Percentiles rank a stretch among this genome's conserved stretches.
These are phyloP conservation scores for Helotiales sp. DNA, from an alignment of 2,329 filamentous ascomycete species.

Conservation along the genomic window DNA sequence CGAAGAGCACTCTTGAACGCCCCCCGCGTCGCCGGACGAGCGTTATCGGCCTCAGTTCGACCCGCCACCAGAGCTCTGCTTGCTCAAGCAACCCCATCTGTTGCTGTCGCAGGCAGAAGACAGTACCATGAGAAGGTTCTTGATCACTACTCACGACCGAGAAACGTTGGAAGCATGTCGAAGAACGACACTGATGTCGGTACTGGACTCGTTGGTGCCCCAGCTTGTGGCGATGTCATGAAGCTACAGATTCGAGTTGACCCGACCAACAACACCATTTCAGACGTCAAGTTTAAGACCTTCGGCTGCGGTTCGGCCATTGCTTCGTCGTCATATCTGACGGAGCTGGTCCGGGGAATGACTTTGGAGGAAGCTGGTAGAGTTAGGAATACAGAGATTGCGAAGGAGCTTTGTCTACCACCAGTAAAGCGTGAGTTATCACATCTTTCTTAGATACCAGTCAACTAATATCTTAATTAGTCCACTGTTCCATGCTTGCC, in stretches of 20 bases:
- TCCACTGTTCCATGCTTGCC: constrained; percentile 90
- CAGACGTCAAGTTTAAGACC: constrained; percentile 97
- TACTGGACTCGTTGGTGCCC: constrained; percentile 88
- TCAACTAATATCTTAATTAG: constrained; percentile 44
- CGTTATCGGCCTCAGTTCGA: constrained; percentile 29
- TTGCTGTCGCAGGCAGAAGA: constrained; percentile 28
- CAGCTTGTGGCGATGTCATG: constrained; percentile 90
- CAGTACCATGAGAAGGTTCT: constrained; percentile 51
- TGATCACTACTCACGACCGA: constrained; percentile 79
- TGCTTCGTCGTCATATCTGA: constrained; percentile 91
- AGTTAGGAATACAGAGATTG: constrained; percentile 97
- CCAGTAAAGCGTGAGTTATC: constrained; percentile 78
- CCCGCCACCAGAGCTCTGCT: constrained; percentile 25
- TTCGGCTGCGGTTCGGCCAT: constrained; percentile 95
- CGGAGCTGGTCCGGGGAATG: constrained; percentile 94
- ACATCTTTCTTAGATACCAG: constrained; percentile 6
- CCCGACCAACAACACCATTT: constrained; percentile 82
- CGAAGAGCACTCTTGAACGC: constrained; percentile 31
- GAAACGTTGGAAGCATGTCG: constrained; percentile 76
- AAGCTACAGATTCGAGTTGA: constrained; percentile 93
- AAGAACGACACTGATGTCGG: constrained; percentile 83
- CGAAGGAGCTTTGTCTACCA: constrained; percentile 88
- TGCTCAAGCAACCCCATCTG: constrained; percentile 25
- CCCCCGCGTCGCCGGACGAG: constrained; percentile 32
- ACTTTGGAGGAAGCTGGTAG: constrained; percentile 88